Base-by-base conservation (phyloP, 192 early-diverging fungal genomes). In the Backusella morwellensis region DNA sequence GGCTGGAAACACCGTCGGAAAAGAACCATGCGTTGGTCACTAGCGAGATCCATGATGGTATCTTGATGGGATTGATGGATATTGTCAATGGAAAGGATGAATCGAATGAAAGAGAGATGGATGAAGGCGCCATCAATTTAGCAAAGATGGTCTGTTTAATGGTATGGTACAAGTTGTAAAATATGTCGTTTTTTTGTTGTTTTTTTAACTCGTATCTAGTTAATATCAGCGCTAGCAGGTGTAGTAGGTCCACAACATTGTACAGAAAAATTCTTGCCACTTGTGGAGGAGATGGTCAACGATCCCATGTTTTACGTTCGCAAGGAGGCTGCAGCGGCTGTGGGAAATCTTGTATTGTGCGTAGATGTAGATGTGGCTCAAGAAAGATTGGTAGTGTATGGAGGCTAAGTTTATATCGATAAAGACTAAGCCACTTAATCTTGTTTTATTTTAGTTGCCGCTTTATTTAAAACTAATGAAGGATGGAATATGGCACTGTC, bases 401-500 rank as follows among this genome's bases (percentile, higher is more conserved):
- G 34, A 35, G 19, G 29, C 29, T 23, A 50, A 68, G 42, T 32
- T 35, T 47, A 47, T 23, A 26, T 17, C 15, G 14, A 47, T 26
- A 72, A 42, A 15, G 21, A 34, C 41, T 72, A 26, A 71, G 35
- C 40, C 38, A 47, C 40, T 71, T 44, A 19, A 34, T 47, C 35
- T 72, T 47, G 15, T 23, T 44, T 50, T 74, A 32, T 36, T 44
- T n/a, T 41, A 83, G 79, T 66, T 90, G 14, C 89, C 89, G 0
- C 67, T 90, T n/a, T 90, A 88, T 76, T 77, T 82, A 41, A 74
- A 71, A 44, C 86, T 87, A 75, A 80, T 83, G 23, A 81, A 77
- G 32, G 87, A 90, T 68, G 80, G 84, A 4, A 90, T 86, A 42
- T 90, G 89, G 89, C 89, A 90, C 56, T 85, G 88, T 21, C 85